phyloP scores from a whole-genome alignment of 2,329 filamentous ascomycete genomes.

The Cladorrhinum sp. region DNA sequence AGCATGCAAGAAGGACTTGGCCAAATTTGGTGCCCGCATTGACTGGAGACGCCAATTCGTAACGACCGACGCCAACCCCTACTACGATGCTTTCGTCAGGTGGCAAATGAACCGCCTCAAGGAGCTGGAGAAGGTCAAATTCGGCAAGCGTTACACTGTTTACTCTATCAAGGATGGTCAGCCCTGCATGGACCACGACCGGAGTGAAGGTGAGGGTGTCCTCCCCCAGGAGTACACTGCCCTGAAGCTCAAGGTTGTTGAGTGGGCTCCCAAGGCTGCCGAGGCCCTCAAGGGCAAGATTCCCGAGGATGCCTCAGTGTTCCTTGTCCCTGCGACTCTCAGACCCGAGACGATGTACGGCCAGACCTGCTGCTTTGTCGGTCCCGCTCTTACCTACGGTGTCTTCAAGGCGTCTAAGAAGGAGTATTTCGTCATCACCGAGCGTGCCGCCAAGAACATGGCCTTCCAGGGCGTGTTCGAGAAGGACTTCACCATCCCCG shows the following conservation, averaged over 20 bases:
- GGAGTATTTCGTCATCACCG: slow-evolving; percentile 81
- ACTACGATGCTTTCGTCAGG: slow-evolving; percentile 90
- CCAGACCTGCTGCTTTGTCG: slow-evolving; percentile 93
- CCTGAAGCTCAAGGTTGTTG: slow-evolving; percentile 83
- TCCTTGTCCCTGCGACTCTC: slow-evolving; percentile 87
- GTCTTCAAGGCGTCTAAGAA: slow-evolving; percentile 75
- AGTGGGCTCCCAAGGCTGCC: slow-evolving; percentile 78
- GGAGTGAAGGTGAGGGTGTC: slow-evolving; percentile 75
- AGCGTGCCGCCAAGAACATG: slow-evolving; percentile 87
- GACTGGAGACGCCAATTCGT: slow-evolving; percentile 93
- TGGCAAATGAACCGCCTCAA: slow-evolving; percentile 97
- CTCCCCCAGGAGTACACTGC: slow-evolving; percentile 90
- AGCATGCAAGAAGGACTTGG: slow-evolving; percentile 75
- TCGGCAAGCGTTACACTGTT: slow-evolving; percentile 81
- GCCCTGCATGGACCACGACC: slow-evolving; percentile 84
- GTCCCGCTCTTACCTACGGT: slow-evolving; percentile 73
- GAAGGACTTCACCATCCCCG: slow-evolving; percentile 66
- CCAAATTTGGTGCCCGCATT: slow-evolving; percentile 78
- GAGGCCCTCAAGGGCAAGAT: slow-evolving; percentile 73
- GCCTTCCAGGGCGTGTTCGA: slow-evolving; percentile 86
- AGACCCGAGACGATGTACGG: slow-evolving; percentile 99
- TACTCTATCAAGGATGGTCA: slow-evolving; percentile 89
- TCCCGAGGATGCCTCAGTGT: slow-evolving; percentile 74
- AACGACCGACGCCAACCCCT: slow-evolving; percentile 94
- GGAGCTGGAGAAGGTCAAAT: slow-evolving; percentile 88